phyloP scores from a whole-genome alignment of 148 eudicot species.

The Cornus controversa region DNA sequence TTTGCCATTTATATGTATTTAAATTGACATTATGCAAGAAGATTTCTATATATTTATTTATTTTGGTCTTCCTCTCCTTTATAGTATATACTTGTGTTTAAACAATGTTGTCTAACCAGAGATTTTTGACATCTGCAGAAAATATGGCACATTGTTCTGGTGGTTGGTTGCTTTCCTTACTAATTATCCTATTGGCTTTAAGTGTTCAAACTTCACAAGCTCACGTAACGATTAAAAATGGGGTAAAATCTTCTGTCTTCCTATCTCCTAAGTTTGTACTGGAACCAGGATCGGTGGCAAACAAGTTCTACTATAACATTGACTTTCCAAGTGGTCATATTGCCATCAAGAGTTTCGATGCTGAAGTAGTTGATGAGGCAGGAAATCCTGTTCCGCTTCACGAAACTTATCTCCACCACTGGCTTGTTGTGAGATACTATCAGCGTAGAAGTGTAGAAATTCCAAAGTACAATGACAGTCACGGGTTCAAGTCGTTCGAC shows the following conservation, averaged over 20 bases:
- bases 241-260: slow-evolving; percentile 43
- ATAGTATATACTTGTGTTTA: too few species aligned
- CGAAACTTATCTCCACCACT: slow-evolving; percentile 89
- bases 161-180: slow-evolving; percentile 24
- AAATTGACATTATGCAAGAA: too few species aligned
- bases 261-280: slow-evolving; percentile 62
- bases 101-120: not conserved
- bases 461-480: slow-evolving; percentile 10
- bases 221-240: slow-evolving; percentile 20
- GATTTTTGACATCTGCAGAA: not conserved
- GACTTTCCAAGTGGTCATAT: slow-evolving; percentile 82
- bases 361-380: slow-evolving; percentile 81
- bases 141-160: slow-evolving; percentile 30
- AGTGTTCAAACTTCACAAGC: slow-evolving; percentile 30
- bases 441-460: slow-evolving; percentile 39
- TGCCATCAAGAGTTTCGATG: slow-evolving; percentile 70
- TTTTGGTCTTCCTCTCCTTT: too few species aligned
- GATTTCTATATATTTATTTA: too few species aligned
- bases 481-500: slow-evolving; percentile 6
- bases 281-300: slow-evolving; percentile 65
- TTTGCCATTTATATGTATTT: too few species aligned
- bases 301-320: slow-evolving; percentile 53
- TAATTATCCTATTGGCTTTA: slow-evolving; percentile 18
- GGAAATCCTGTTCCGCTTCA: slow-evolving; percentile 76
- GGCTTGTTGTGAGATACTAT: slow-evolving; percentile 58